Conservation (phyloP, 1,139 yeast genomes). For the Entelexis sorbosivorans region DNA sequence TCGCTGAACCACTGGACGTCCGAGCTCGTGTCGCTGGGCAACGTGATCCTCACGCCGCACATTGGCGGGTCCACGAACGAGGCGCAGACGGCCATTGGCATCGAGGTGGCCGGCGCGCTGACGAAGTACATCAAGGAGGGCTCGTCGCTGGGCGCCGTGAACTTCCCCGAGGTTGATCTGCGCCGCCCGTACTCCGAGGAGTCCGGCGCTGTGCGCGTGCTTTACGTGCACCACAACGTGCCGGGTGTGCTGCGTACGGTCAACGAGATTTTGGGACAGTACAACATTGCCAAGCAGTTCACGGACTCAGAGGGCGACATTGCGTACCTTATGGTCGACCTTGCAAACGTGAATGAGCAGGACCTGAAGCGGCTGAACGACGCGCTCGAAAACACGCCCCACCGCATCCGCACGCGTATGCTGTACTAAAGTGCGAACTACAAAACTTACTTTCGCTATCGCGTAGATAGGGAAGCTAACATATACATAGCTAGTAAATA, state of each 20-base stretch:
- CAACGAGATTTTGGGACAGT: constrained; percentile 85
- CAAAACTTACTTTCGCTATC: too few species aligned
- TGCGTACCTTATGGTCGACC: constrained; percentile 97
- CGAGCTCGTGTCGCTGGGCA: constrained; percentile 71
- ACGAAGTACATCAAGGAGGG: constrained; percentile 94
- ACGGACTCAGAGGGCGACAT: constrained; percentile 92
- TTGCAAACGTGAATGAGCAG: constrained; percentile 68
- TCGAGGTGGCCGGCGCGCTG: constrained; percentile 81
- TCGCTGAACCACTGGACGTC: constrained; percentile 72
- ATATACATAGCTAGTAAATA: too few species aligned
- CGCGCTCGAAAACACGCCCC: constrained; percentile 80
- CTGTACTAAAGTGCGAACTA: too few species aligned
- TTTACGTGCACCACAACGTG: constrained; percentile 93
- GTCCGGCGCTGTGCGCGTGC: constrained; percentile 72
- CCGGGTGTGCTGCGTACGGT: constrained; percentile 98
- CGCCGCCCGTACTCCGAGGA: constrained; percentile 78
- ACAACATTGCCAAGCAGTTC: constrained; percentile 95
- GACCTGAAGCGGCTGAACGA: constrained; percentile 80
- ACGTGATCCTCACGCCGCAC: constrained; percentile 89
- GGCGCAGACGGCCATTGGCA: constrained; percentile 95
- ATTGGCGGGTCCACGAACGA: constrained; percentile 99
- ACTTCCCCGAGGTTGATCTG: constrained; percentile 95
- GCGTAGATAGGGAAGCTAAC: too few species aligned
- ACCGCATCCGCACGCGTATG: constrained; percentile 83
- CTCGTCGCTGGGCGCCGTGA: constrained; percentile 88